Conservation (phyloP, 2,329 filamentous ascomycete species). For the Cordyceps javanica region DNA sequence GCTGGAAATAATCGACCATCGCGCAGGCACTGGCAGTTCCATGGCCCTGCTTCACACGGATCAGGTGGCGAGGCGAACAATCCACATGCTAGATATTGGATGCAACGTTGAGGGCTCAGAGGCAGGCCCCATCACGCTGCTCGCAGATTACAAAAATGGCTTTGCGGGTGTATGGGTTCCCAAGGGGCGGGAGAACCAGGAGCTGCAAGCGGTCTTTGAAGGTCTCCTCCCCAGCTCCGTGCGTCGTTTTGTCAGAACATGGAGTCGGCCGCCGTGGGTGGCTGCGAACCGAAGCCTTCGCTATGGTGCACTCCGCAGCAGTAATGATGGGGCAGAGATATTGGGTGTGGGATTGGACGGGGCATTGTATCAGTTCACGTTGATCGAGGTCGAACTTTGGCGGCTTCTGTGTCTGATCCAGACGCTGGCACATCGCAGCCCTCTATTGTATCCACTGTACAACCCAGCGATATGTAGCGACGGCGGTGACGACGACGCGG, state of each 20-base stretch:
- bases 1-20: conserved; percentile 47
- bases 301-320: conserved; percentile 39
- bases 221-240: conserved; percentile 51
- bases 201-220: conserved; percentile 46
- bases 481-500: conserved; percentile 17
- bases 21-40: conserved; percentile 27
- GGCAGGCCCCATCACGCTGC: conserved; percentile 37
- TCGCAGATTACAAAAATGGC: conserved; percentile 41
- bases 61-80: conserved; percentile 34
- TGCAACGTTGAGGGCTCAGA: conserved; percentile 21
- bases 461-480: conserved; percentile 15
- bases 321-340: conserved; percentile 42
- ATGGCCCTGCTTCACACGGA: conserved; percentile 42
- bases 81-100: conserved; percentile 42
- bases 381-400: conserved; percentile 59
- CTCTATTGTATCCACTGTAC: conserved; percentile 43
- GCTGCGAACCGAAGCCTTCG: conserved; percentile 25
- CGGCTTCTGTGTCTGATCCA: conserved; percentile 67
- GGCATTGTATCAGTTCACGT: conserved; percentile 60
- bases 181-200: conserved; percentile 31
- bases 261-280: conserved; percentile 48
- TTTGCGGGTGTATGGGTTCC: conserved; percentile 48
- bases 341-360: conserved; percentile 66
- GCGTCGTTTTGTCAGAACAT: conserved; percentile 47
- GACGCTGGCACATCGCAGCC: conserved; percentile 51